A percentile compares a stretch with the other conserved stretches of the same genome.
phyloP scores from a whole-genome alignment of 2,329 filamentous ascomycete genomes.

The Phialophora macrospora region DNA sequence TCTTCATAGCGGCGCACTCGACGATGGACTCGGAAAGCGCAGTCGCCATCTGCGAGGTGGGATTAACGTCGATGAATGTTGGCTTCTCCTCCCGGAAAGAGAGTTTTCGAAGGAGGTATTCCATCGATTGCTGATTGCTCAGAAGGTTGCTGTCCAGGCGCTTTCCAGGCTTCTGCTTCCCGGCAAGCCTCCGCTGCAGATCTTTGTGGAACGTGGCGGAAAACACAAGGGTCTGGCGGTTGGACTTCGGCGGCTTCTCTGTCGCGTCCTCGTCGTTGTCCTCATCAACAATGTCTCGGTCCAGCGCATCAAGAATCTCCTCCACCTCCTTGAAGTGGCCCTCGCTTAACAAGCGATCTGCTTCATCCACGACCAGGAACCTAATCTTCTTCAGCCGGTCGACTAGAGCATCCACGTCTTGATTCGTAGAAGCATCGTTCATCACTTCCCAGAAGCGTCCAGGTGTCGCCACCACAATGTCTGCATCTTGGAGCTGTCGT shows the following conservation, averaged over 20 bases:
- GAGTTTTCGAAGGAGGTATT: constrained; percentile 87
- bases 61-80: constrained; percentile 91
- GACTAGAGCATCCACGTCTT: constrained; percentile 62
- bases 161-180: constrained; percentile 63
- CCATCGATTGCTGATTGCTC: constrained; percentile 76
- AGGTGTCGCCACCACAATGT: constrained; percentile 92
- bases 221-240: constrained; percentile 89
- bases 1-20: constrained; percentile 91
- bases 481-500: constrained; percentile 77
- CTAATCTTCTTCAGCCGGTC: constrained; percentile 72
- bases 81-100: constrained; percentile 84
- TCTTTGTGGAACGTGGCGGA: constrained; percentile 94
- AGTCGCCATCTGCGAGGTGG: constrained; percentile 83
- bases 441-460: constrained; percentile 94
- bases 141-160: constrained; percentile 64
- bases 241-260: constrained; percentile 39
- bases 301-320: constrained; percentile 81
- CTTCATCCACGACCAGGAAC: constrained; percentile 91
- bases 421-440: constrained; percentile 55
- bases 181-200: constrained; percentile 86
- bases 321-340: constrained; percentile 95
- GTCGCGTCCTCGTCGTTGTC: constrained; percentile 52
- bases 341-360: constrained; percentile 86
- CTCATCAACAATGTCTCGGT: constrained; percentile 62
- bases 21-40: constrained; percentile 86